phyloP scores from a whole-genome alignment of 306 rosid genomes.

The Canavalia ensiformis region DNA sequence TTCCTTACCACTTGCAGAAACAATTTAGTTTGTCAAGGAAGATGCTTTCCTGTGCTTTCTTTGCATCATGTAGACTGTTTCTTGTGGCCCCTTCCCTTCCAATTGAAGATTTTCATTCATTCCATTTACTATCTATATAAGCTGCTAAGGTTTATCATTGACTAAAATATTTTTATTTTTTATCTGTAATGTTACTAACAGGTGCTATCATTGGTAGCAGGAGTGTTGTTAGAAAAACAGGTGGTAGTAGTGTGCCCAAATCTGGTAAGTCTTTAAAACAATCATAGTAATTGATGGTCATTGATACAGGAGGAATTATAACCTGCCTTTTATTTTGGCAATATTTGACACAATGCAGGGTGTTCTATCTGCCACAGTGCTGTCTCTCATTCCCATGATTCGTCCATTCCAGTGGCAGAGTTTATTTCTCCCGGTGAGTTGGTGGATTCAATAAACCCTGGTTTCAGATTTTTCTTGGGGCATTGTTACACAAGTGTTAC shows the following conservation, averaged over 20 bases:
- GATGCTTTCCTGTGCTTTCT: not conserved
- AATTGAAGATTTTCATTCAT: constrained; percentile 1
- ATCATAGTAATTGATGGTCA: constrained; percentile 28
- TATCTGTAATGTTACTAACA: constrained; percentile 57
- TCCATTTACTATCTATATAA: not conserved
- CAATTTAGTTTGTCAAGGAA: constrained; percentile 18
- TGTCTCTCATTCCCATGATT: constrained; percentile 85
- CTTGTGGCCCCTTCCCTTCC: not conserved
- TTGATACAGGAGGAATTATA: constrained; percentile 4
- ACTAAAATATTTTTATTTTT: constrained; percentile 4
- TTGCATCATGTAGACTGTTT: not conserved
- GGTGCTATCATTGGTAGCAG: constrained; percentile 79
- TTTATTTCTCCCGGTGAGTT: constrained; percentile 92
- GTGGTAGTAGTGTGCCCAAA: constrained; percentile 80
- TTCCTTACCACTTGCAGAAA: not conserved
- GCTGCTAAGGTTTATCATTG: constrained; percentile 28
- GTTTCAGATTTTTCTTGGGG: constrained; percentile 32
- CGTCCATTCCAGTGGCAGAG: constrained; percentile 99
- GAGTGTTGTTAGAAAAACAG: constrained; percentile 89
- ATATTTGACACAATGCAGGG: constrained; percentile 75
- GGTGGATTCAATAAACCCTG: constrained; percentile 26
- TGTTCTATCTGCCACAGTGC: constrained; percentile 81
- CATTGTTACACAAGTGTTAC: constrained; percentile 39
- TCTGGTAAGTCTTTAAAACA: constrained; percentile 63
- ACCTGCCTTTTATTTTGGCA: constrained; percentile 43